Base-by-base conservation (phyloP, 2,329 filamentous ascomycete species). In the Phialemoniopsis sp. region DNA sequence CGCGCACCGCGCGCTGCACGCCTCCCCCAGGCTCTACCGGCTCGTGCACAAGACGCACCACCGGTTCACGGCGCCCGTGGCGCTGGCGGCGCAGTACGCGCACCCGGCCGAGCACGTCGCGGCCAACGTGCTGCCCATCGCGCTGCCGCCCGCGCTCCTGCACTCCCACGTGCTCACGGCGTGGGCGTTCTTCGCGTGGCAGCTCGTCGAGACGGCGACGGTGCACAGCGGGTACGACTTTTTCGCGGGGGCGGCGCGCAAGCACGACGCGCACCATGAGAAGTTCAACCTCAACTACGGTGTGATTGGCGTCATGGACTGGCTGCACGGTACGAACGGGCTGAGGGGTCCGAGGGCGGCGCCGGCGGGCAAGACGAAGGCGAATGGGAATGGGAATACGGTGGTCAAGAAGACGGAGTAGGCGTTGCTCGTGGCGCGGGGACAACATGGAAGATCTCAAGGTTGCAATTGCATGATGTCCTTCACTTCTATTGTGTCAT, bases 161-260 rank as follows among this genome's bases (percentile, higher is more conserved):
- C 43, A 55, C 4, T 56, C 66, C 3, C 75, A 80, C 43, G 55
- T 78, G 5, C 31, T 79, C n/a, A 75, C 73, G 0, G 63, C 72
- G 49, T 76, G 71, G 70, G 45, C 53, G 2, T 79, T 74, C 44
- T 44, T 76, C 32, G 65, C 60, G 0, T 63, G 59, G 13, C 68
- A 71, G 55, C 58, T 79, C 5, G 41, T 72, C 3, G 70, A 78
- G 53, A 77, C 76, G 33, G 59, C 64, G 4, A 72, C 68, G 1
- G 74, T 78, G 39, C 75, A 80, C 52, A 76, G 72, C 43, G 77
- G 76, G 7, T 79, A 75, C 50, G 73, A 78, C 37, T 78, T 78
- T 46, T 64, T 76, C 13, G 50, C 41, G 43, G 64, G 62, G 41
- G 64, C 51, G 39, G 73, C 73, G 1, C 60, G 58, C 46, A 67